A percentile compares a stretch with the other conserved stretches of the same genome.
Evolutionary conservation across 805 yeast species (phyloP).

Genomic region (Schizosaccharomyces octosporus): DNA sequence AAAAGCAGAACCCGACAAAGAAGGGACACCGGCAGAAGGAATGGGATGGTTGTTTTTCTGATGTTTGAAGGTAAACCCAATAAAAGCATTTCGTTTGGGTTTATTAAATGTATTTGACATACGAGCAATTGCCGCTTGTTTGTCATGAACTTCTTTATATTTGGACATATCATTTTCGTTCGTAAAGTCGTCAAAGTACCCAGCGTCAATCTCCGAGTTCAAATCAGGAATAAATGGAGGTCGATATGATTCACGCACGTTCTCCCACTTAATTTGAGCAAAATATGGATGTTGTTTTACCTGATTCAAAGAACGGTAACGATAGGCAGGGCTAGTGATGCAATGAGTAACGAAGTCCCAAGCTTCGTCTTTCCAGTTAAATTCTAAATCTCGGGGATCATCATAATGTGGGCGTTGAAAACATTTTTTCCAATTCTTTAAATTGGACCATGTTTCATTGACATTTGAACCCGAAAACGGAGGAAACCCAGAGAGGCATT

Average conservation of each 20-base stretch:
- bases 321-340: not conserved
- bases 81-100: constrained; percentile 41
- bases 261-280: not conserved
- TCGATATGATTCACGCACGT: not conserved
- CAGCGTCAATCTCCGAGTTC: constrained; percentile 94
- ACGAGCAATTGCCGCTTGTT: constrained; percentile 54
- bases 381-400: not conserved
- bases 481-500: constrained; percentile 86
- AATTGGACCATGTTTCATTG: constrained; percentile 81
- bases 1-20: not conserved
- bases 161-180: constrained; percentile 94
- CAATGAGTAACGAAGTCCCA: not conserved
- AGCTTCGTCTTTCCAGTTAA: constrained; percentile 2
- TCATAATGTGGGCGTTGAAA: constrained; percentile 63
- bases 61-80: constrained; percentile 91
- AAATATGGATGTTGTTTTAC: constrained; percentile 1
- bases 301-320: not conserved
- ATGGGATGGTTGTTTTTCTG: constrained; percentile 15
- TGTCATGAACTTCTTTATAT: constrained; percentile 87
- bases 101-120: constrained; percentile 17
- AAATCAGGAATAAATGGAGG: constrained; percentile 91
- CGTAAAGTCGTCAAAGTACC: constrained; percentile 91
- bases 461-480: constrained; percentile 87
- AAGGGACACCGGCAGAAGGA: not conserved
- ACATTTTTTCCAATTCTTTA: constrained; percentile 78